These are phyloP conservation scores for Psilocybe cyanescens DNA, from an alignment of 768 basidiomycete genomes.

Conservation along the genomic window DNA sequence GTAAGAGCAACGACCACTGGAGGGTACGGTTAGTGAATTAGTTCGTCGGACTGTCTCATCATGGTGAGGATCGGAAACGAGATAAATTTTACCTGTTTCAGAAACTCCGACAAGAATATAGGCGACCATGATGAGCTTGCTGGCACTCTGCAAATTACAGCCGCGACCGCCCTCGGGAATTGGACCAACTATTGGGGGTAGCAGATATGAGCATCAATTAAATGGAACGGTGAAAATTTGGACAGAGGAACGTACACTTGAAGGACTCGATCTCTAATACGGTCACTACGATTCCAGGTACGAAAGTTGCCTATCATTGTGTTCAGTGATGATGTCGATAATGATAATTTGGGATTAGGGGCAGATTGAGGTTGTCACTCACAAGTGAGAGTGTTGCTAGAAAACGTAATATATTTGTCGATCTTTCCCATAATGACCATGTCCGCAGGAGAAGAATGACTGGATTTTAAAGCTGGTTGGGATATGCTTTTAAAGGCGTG, in stretches of 20 bases:
- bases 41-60: too few relatives aligned
- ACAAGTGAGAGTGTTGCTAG: constrained; percentile 14
- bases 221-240: neutral
- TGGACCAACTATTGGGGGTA: neutral
- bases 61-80: neutral
- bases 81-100: constrained; percentile 39
- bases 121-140: constrained; percentile 37
- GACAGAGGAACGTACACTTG: constrained; percentile 28
- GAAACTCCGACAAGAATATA: constrained; percentile 41
- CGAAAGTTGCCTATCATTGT: constrained; percentile 28
- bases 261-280: constrained; percentile 36
- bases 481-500: neutral
- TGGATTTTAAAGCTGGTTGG: neutral
- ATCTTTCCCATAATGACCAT: constrained; percentile 14
- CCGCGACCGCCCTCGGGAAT: constrained; percentile 21
- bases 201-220: neutral
- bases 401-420: neutral
- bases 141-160: constrained; percentile 35
- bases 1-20: constrained; percentile 42
- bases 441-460: constrained; percentile 24
- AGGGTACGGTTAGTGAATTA: neutral
- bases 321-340: too few relatives aligned
- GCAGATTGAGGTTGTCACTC: neutral
- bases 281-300: constrained; percentile 32
- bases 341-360: too few relatives aligned